Conservation (phyloP, 345 rosid species). For the Orychophragmus violaceus region DNA sequence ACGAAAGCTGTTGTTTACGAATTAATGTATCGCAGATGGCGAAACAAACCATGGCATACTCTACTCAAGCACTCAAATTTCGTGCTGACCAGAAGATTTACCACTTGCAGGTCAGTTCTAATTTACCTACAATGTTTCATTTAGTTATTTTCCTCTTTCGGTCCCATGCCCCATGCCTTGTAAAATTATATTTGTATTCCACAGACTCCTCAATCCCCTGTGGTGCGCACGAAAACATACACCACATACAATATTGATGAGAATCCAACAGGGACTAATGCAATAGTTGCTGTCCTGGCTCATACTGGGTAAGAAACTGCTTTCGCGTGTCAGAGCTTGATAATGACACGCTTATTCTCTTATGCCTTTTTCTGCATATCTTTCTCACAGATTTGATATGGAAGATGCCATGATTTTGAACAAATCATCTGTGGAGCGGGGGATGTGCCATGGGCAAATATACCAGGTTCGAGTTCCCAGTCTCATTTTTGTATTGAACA, state of each 20-base stretch:
- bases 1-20: slow-evolving; percentile 1
- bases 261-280: slow-evolving; percentile 90
- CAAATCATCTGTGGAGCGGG: slow-evolving; percentile 90
- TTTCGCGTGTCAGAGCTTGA: not conserved
- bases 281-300: slow-evolving; percentile 95
- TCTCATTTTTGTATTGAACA: not conserved
- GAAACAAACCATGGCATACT: slow-evolving; percentile 93
- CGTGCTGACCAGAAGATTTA: slow-evolving; percentile 97
- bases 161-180: not conserved
- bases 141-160: not conserved
- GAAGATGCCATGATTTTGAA: slow-evolving; percentile 99
- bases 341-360: not conserved
- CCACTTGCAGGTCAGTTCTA: slow-evolving; percentile 75
- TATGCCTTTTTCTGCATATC: not conserved
- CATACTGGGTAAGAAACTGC: slow-evolving; percentile 67
- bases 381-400: slow-evolving; percentile 74
- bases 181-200: slow-evolving; percentile 5
- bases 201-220: slow-evolving; percentile 97
- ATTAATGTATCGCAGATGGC: slow-evolving; percentile 62
- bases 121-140: not conserved
- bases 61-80: slow-evolving; percentile 67
- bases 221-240: slow-evolving; percentile 78
- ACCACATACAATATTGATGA: slow-evolving; percentile 68
- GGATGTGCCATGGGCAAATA: slow-evolving; percentile 96
- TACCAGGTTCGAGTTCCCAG: slow-evolving; percentile 61